Base-by-base conservation (phyloP, 495 filamentous ascomycete genomes). In the Evansstolkia leycettana region DNA sequence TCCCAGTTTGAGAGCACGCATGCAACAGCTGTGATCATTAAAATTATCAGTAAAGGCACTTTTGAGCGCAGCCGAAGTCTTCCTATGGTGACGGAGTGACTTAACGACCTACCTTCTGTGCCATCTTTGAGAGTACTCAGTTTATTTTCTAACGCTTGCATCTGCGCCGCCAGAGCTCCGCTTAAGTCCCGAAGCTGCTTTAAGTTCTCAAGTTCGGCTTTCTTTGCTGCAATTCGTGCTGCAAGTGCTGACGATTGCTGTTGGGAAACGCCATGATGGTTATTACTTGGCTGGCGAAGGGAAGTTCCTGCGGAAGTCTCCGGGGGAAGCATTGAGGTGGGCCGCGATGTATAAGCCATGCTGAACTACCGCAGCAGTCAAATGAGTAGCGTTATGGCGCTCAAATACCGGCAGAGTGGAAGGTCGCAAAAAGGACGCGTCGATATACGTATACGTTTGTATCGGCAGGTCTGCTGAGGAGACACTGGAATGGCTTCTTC, bases 1-100 rank as follows among this genome's bases (percentile, higher is more conserved):
- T 94, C 82, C 90, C 90, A 98, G 57, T 98, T 98, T 31, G 82
- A 73, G 41, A 98, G 61, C 12, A 98, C 90, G 31, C 78, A 75
- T 31, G 90, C 90, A 51, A 98, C 86, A 46, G 86, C 89, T 90
- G 51, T 33, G 41, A 17, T 37, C 30, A 45, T 26, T 31, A 41
- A 40, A 32, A 17, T 31, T 15, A 29, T 30, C 34, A 29, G 31
- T 25, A 13, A 13, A 36, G 2, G 31, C 12, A 34, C 13, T 38
- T 13, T 41, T 15, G 19, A 16, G 16, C 4, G n/a, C n/a, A n/a
- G n/a, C n/a, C n/a, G n/a, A n/a, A n/a, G n/a, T n/a, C n/a, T n/a
- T n/a, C n/a, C n/a, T n/a, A n/a, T n/a, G n/a, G n/a, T n/a, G n/a
- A n/a, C n/a, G n/a, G n/a, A n/a, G n/a, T n/a, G n/a, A n/a, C n/a